Base-by-base conservation (phyloP, 331 rosid genomes). In the Dryas integrifolia region DNA sequence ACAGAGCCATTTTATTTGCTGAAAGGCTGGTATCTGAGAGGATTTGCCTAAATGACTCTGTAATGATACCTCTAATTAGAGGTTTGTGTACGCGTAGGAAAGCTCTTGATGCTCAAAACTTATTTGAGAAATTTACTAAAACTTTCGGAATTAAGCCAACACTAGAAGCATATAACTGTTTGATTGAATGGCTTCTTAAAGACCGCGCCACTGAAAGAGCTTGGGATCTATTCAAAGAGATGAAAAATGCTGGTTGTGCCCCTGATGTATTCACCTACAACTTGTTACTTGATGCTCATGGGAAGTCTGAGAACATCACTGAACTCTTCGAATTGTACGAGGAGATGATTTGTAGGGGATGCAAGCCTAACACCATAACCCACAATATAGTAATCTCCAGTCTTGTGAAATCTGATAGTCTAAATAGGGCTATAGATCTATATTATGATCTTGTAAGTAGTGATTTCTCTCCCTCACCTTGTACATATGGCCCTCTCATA, bases 401-500 rank as follows among this genome's bases (percentile, higher is more conserved):
- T 56, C 97, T 91, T 16, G 96, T 82, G 77, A 94, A 82, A 83
- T 84, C 85, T 64, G 65, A 83, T 61, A 69, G 72, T 66, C 47
- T 94, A 52, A 79, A 83, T 52, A 77, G 78, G 76, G 98, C 98
- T 75, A 75, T 94, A 56, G 84, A 85, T 77, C 82, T 89, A 49
- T 94, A 87, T 81, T 94, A 85, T 74, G 97, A 91, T 76, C 91
- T 91, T 48, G 26, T 91, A 24, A 84, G 96, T 83, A 86, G 85
- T 47, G 92, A 87, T 81, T 94, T 91, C 84, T 77, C 81, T 82
- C 97, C 98, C 74, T 91, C 98, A 62, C 97, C 97, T 47, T 85
- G 89, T 81, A 91, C 98, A 40, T 94, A 85, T 69, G 98, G 96
- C 41, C 97, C 98, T 70, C 88, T 91, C 56, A 75, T 94, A 65